A percentile compares a stretch with the other conserved stretches of the same genome.
These are phyloP conservation scores for Backusella parvicylindrica DNA, from an alignment of 192 early-diverging fungal species.

Conservation along the genomic window DNA sequence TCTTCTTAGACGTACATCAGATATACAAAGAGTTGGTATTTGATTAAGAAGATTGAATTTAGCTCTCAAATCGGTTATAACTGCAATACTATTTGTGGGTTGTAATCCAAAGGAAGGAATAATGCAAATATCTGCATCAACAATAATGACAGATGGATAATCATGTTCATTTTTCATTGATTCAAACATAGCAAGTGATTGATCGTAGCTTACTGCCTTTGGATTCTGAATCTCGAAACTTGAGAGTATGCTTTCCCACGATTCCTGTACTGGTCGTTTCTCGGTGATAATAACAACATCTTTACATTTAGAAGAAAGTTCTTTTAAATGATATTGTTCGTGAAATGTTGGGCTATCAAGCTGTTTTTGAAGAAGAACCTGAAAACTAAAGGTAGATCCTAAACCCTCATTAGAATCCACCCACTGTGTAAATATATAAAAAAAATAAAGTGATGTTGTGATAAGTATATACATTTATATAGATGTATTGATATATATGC, in stretches of 20 bases:
- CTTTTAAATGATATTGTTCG: constrained; percentile 6
- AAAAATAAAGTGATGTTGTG: not conserved
- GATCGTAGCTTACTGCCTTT: not conserved
- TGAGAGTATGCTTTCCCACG: not conserved
- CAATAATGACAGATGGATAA: not conserved
- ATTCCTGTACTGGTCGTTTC: not conserved
- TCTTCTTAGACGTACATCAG: not conserved
- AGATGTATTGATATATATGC: not conserved
- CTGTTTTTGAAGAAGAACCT: constrained; percentile 6
- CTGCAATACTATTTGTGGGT: not conserved
- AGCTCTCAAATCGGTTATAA: not conserved
- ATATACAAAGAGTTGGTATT: not conserved
- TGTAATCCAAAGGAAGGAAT: not conserved
- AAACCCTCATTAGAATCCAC: constrained; percentile 52
- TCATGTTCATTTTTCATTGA: not conserved
- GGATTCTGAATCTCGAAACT: not conserved
- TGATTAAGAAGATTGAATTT: not conserved
- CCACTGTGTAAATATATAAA: constrained; percentile 7
- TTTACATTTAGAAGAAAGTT: not conserved
- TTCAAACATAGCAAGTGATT: not conserved
- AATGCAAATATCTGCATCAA: constrained; percentile 11
- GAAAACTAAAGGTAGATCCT: constrained; percentile 75
- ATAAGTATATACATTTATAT: not conserved
- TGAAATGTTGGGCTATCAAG: constrained; percentile 6
- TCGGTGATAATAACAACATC: not conserved